Percentiles rank a stretch among this genome's conserved stretches.
phyloP scores from a whole-genome alignment of 2,329 filamentous ascomycete genomes.

The Xylariaceae sp. region DNA sequence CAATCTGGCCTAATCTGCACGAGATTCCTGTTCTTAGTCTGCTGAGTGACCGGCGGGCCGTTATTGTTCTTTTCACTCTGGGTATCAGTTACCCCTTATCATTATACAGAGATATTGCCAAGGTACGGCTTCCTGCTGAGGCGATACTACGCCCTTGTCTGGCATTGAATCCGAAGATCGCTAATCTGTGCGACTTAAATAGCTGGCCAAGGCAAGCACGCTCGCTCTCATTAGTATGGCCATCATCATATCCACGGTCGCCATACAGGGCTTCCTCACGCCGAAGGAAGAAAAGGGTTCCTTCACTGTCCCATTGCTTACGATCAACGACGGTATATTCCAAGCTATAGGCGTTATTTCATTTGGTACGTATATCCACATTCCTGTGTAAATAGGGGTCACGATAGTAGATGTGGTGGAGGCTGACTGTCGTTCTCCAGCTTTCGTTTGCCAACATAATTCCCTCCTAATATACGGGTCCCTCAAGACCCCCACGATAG shows the following conservation, averaged over 20 bases:
- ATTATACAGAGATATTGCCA: constrained; percentile 92
- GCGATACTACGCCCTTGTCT: constrained; percentile 20
- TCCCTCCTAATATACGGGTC: constrained; percentile 96
- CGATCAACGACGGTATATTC: constrained; percentile 83
- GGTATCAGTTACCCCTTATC: constrained; percentile 87
- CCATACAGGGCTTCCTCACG: constrained; percentile 75
- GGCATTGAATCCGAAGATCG: not conserved
- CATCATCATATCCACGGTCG: constrained; percentile 80
- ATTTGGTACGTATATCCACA: constrained; percentile 59
- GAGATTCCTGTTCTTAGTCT: constrained; percentile 74
- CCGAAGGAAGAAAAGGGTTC: constrained; percentile 66
- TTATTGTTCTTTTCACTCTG: constrained; percentile 83
- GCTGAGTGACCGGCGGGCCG: constrained; percentile 71
- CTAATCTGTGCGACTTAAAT: constrained; percentile 42
- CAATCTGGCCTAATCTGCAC: constrained; percentile 71
- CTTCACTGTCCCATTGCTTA: constrained; percentile 63
- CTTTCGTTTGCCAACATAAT: constrained; percentile 81
- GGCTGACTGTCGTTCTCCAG: constrained; percentile 37
- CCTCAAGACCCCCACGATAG: constrained; percentile 85
- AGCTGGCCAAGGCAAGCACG: constrained; percentile 94
- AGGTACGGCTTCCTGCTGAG: constrained; percentile 49
- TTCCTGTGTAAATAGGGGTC: not conserved
- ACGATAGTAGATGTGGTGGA: not conserved
- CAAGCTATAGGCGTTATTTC: constrained; percentile 97
- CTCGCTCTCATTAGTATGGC: constrained; percentile 89